Percentiles rank a stretch among this genome's conserved stretches.
phyloP scores from a whole-genome alignment of 108 stramenopile genomes.

The Cyclotella distinguenda region DNA sequence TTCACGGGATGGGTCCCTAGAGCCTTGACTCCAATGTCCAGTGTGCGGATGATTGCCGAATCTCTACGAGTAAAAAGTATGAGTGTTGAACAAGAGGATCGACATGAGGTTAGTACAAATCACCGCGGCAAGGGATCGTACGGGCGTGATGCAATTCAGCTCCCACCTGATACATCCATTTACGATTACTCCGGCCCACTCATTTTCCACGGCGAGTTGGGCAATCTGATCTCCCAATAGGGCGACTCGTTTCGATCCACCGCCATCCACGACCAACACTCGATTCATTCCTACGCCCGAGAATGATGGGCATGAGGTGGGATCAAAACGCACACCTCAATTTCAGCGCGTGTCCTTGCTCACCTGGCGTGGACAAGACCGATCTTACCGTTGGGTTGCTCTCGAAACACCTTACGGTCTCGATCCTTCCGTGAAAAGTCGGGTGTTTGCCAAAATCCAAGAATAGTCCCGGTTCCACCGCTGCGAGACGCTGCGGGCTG shows the following conservation, averaged over 20 bases:
- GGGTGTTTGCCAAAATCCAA: conserved; percentile 51
- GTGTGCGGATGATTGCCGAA: conserved; percentile 56
- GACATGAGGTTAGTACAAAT: too few relatives aligned
- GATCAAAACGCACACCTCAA: neutral
- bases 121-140: too few relatives aligned
- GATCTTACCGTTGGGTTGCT: conserved; percentile 66
- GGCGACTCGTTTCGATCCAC: conserved; percentile 57
- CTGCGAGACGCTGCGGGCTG: conserved; percentile 46
- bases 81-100: too few relatives aligned
- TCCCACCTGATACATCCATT: conserved; percentile 81
- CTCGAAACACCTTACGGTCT: conserved; percentile 74
- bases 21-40: conserved; percentile 68
- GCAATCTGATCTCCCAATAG: conserved; percentile 72
- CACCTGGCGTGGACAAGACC: conserved; percentile 48
- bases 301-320: neutral
- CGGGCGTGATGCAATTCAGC: too few relatives aligned
- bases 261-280: conserved; percentile 74
- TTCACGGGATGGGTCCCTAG: conserved; percentile 68
- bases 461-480: conserved; percentile 61
- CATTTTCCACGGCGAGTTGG: conserved; percentile 45
- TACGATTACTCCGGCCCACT: conserved; percentile 66
- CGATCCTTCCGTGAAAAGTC: conserved; percentile 56
- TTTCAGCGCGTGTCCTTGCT: neutral
- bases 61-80: too few relatives aligned
- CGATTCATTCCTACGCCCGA: conserved; percentile 17